Evolutionary conservation across 345 rosid genomes (phyloP).

Genomic region (Salix exigua): DNA sequence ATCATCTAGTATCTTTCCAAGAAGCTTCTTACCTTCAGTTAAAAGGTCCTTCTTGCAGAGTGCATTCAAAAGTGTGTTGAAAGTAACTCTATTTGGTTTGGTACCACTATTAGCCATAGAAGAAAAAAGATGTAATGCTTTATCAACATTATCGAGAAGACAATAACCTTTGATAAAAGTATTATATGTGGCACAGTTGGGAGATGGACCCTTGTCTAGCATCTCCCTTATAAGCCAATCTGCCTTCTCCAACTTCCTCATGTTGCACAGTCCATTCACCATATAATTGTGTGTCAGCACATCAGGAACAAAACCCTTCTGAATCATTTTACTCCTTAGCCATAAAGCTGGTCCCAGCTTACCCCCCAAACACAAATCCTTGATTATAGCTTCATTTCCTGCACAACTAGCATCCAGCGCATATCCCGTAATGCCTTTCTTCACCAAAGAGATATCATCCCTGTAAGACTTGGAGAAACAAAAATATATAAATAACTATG

Average conservation of each 20-base stretch:
- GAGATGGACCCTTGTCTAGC: slow-evolving; percentile 61
- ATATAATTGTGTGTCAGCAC: slow-evolving; percentile 63
- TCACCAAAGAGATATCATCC: slow-evolving; percentile 40
- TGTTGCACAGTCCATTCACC: slow-evolving; percentile 53
- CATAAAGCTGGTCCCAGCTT: slow-evolving; percentile 64
- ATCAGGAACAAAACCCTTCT: slow-evolving; percentile 50
- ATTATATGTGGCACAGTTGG: slow-evolving; percentile 62
- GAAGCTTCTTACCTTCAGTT: slow-evolving; percentile 45
- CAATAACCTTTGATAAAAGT: slow-evolving; percentile 56
- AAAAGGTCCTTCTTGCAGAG: slow-evolving; percentile 57
- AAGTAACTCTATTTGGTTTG: slow-evolving; percentile 57
- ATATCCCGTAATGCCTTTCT: slow-evolving; percentile 15
- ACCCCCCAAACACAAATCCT: slow-evolving; percentile 53
- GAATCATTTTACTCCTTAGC: slow-evolving; percentile 52
- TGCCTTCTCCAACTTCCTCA: slow-evolving; percentile 47
- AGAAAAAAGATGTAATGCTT: slow-evolving; percentile 48
- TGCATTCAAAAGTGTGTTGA: slow-evolving; percentile 59
- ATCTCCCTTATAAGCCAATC: slow-evolving; percentile 60
- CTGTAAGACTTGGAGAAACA: slow-evolving; percentile 36
- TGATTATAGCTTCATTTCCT: slow-evolving; percentile 31
- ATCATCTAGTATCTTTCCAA: slow-evolving; percentile 39
- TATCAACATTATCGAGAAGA: slow-evolving; percentile 44
- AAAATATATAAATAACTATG: slow-evolving; percentile 1
- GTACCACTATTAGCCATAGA: slow-evolving; percentile 48
- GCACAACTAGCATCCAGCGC: slow-evolving; percentile 25